Base-by-base conservation (phyloP, 768 basidiomycete genomes). In the Trametes cingulata region DNA sequence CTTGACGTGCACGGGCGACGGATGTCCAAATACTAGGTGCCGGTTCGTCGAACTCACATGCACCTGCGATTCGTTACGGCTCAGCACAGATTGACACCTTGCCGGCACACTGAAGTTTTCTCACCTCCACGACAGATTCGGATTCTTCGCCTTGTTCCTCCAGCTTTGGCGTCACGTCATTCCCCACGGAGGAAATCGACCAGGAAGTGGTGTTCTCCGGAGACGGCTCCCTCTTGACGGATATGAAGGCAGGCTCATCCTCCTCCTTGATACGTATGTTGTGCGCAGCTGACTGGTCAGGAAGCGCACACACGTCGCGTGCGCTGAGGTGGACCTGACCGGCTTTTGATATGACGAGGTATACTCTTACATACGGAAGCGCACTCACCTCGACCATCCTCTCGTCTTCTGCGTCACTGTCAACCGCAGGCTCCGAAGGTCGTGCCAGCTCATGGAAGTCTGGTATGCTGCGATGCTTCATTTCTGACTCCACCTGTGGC, bases 21-120 rank as follows among this genome's bases (percentile, higher is more conserved):
- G 14, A 25, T n/a, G 14, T 2, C 56, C 56, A 29, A 57, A 57
- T 1, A 57, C 15, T 3, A 20, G 6, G 24, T 33, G 27, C 29
- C 15, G 37, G 40, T 57, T 57, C 27, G 8, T 57, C 5, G 56
- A 57, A 24, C 29, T 57, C 7, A 57, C 17, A 15, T 42, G 56
- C 3, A 57, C 40, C 56, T 57, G 15, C 10, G 14, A 20, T 4
- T 6, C 39, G n/a, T 6, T 6, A 10, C 4, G 29, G 29, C 4
- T 33, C 29, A 33, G 29, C 29, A 10, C 10, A 10, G 6, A 33
- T 33, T 10, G 29, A 33, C 10, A 33, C 10, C 6, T 33, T 10
- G 39, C 14, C 14, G 14, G 14, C 3, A 14, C 39, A 40, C 14
- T 3, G 3, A 5, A 14, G 39, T 40, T 3, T 40, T 40, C 36